Percentiles rank a stretch among this genome's conserved stretches.
phyloP scores from a whole-genome alignment of 2,329 filamentous ascomycete species.

The Hypoxylon sp. region DNA sequence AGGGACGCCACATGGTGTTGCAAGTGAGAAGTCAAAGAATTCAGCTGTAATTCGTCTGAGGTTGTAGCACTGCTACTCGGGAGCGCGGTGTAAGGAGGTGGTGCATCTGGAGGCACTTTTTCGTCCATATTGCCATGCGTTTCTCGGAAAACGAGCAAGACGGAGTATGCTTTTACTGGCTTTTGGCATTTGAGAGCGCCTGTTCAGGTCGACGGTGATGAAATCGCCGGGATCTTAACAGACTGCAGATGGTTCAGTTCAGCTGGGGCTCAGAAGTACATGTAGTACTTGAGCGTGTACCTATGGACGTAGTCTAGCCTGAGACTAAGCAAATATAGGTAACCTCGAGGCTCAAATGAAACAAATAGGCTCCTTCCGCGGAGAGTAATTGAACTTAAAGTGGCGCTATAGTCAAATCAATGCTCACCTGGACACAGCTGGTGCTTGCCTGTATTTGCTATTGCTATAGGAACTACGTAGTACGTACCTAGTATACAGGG shows the following conservation, averaged over 20 bases:
- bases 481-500: too few species aligned
- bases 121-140: constrained; percentile 33
- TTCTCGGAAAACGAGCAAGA: not conserved
- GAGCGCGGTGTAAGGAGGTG: constrained; percentile 47
- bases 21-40: constrained; percentile 46
- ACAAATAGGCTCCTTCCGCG: not conserved
- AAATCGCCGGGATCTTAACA: too few species aligned
- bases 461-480: too few species aligned
- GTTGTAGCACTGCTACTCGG: constrained; percentile 7
- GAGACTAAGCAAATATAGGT: not conserved
- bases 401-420: not conserved
- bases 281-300: not conserved
- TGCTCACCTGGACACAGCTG: not conserved
- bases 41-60: constrained; percentile 22
- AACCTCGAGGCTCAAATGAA: constrained; percentile 3
- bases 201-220: not conserved
- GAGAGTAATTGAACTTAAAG: not conserved
- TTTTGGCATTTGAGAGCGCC: not conserved
- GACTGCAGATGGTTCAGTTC: not conserved
- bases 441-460: not conserved
- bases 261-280: not conserved
- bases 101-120: constrained; percentile 29
- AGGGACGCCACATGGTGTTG: constrained; percentile 54
- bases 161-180: not conserved
- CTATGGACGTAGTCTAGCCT: not conserved